These are phyloP conservation scores for Nothophoma quercina DNA, from an alignment of 2,329 filamentous ascomycete species.

Conservation along the genomic window DNA sequence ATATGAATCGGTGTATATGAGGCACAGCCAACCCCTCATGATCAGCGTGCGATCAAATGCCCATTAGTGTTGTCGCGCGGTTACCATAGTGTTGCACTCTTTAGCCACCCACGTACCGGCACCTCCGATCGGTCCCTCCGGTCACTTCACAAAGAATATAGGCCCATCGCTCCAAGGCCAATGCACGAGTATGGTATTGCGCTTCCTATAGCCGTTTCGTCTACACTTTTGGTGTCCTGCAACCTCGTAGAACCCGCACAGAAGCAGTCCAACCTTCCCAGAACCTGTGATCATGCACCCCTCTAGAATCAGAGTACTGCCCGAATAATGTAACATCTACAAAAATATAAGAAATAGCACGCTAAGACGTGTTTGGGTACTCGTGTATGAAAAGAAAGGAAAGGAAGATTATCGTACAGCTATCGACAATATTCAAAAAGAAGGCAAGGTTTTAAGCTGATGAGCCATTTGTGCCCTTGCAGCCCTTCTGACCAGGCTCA, in stretches of 20 bases:
- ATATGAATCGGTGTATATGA: neutral
- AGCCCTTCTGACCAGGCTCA: slow-evolving; percentile 42
- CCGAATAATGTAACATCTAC: neutral
- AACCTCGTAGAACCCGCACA: neutral
- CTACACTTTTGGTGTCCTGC: neutral
- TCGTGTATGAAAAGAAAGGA: neutral
- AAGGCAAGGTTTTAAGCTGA: slow-evolving; percentile 17
- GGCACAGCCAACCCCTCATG: neutral
- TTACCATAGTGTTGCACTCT: no score
- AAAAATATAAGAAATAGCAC: slow-evolving; percentile 6
- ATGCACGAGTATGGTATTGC: neutral
- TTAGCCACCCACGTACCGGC: neutral
- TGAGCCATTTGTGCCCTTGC: slow-evolving; percentile 26
- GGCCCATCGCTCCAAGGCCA: no score
- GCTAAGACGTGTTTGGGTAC: neutral
- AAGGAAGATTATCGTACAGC: slow-evolving; percentile 24
- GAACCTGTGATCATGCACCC: neutral
- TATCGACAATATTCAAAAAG: neutral
- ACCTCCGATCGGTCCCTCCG: neutral
- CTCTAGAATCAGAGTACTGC: neutral
- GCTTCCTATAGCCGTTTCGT: slow-evolving; percentile 2
- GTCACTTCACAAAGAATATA: no score
- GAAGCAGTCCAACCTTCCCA: neutral
- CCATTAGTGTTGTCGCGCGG: neutral
- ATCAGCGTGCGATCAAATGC: neutral